These are phyloP conservation scores for Corinectria fuckeliana DNA, from an alignment of 2,329 filamentous ascomycete species.

Conservation along the genomic window DNA sequence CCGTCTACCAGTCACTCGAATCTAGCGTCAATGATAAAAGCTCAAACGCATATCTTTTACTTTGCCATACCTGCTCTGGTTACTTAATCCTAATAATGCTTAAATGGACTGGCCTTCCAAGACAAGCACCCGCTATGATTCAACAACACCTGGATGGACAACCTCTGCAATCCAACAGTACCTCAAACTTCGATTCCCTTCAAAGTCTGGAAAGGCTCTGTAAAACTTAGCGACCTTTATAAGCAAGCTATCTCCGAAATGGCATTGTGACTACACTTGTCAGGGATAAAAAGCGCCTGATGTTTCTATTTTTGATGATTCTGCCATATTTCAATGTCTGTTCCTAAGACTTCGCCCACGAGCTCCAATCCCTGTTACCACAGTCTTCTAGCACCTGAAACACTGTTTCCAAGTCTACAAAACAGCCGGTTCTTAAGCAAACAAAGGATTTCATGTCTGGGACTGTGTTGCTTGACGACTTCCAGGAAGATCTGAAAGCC, in stretches of 20 bases:
- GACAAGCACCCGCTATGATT: neutral
- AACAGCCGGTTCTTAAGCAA: conserved; percentile 11
- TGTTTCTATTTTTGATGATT: conserved; percentile 1
- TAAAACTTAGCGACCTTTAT: neutral
- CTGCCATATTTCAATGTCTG: neutral
- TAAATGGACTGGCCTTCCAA: neutral
- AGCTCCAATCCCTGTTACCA: neutral
- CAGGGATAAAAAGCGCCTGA: neutral
- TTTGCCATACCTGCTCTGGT: neutral
- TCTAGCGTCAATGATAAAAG: neutral
- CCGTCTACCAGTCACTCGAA: neutral
- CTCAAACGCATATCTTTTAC: neutral
- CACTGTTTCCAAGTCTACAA: conserved; percentile 1
- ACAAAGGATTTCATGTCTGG: neutral
- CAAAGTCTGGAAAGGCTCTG: neutral
- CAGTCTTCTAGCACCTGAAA: neutral
- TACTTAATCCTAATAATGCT: neutral
- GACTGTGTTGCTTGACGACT: neutral
- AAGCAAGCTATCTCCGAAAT: too few relatives aligned
- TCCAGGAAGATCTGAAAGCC: too few relatives aligned
- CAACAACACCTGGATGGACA: neutral
- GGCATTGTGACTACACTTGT: neutral
- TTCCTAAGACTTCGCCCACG: too few relatives aligned
- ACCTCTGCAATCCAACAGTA: neutral
- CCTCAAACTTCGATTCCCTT: neutral